Conservation (phyloP, 2,329 filamentous ascomycete genomes). For the Exserohilum turcica region DNA sequence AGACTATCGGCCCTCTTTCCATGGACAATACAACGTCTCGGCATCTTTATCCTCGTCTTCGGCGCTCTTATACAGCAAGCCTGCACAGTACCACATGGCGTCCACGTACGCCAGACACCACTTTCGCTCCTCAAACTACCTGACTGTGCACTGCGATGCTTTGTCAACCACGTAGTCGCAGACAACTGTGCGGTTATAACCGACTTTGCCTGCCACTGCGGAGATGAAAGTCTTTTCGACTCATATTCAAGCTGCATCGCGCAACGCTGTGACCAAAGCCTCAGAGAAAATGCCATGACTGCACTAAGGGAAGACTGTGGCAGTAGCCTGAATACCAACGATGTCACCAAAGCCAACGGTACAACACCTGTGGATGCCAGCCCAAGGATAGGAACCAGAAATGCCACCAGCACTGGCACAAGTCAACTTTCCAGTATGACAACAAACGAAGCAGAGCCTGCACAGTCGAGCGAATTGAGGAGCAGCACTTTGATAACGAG, state of each 20-base stretch:
- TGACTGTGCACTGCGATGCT: constrained; percentile 26
- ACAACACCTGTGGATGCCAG: not conserved
- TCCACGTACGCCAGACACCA: constrained; percentile 3
- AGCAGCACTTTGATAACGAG: not conserved
- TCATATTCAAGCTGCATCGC: constrained; percentile 17
- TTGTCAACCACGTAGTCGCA: constrained; percentile 18
- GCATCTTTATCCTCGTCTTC: constrained; percentile 4
- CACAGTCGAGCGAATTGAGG: not conserved
- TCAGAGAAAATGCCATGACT: constrained; percentile 10
- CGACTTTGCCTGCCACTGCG: constrained; percentile 30
- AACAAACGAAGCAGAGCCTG: not conserved
- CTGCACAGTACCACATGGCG: constrained; percentile 9
- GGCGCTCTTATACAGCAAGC: not conserved
- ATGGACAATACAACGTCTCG: not conserved
- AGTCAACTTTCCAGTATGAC: not conserved
- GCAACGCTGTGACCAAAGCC: constrained; percentile 11
- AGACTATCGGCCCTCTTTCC: not conserved
- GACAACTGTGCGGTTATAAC: constrained; percentile 25
- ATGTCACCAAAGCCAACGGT: not conserved
- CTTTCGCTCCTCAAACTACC: constrained; percentile 18
- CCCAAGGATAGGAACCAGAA: not conserved
- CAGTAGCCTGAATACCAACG: not conserved
- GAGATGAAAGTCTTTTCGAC: constrained; percentile 10
- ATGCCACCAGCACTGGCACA: not conserved
- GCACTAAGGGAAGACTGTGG: not conserved